Evolutionary conservation across 257 asterid genomes (phyloP).

Genomic region (Pogostemon cablin): DNA sequence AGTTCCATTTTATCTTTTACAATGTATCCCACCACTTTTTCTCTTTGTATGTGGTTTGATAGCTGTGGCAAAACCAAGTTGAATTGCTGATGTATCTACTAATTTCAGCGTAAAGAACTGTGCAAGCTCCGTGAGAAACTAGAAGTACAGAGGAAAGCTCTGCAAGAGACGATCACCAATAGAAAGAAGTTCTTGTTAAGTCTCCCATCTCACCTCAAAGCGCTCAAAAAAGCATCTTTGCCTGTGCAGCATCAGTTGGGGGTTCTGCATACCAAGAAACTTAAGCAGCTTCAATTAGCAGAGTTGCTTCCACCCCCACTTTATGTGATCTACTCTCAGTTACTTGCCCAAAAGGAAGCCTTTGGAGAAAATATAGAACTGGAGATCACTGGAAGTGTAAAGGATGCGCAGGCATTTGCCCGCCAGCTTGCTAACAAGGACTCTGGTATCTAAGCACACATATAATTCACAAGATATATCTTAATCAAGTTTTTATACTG

Average conservation of each 20-base stretch:
- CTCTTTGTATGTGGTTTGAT: slow-evolving; percentile 25
- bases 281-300: slow-evolving; percentile 91
- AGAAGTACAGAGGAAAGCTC: slow-evolving; percentile 82
- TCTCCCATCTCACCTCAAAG: slow-evolving; percentile 97
- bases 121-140: slow-evolving; percentile 82
- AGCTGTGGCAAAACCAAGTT: slow-evolving; percentile 16
- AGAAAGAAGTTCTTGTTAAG: slow-evolving; percentile 86
- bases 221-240: slow-evolving; percentile 94
- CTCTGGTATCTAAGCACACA: slow-evolving; percentile 49
- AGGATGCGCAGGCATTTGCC: slow-evolving; percentile 87
- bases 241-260: slow-evolving; percentile 91
- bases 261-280: slow-evolving; percentile 73
- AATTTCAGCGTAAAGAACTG: slow-evolving; percentile 82
- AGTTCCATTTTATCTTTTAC: not conserved
- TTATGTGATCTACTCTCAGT: slow-evolving; percentile 81
- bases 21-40: slow-evolving; percentile 6
- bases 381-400: slow-evolving; percentile 83
- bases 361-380: slow-evolving; percentile 86
- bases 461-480: not conserved
- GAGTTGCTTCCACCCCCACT: slow-evolving; percentile 97
- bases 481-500: slow-evolving; percentile 16
- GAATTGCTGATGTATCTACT: slow-evolving; percentile 30
- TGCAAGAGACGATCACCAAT: slow-evolving; percentile 80
- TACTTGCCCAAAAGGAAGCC: slow-evolving; percentile 95
- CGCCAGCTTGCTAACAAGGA: slow-evolving; percentile 87